Conservation (phyloP, 2,329 filamentous ascomycete genomes). For the Fusarium bactridioides region DNA sequence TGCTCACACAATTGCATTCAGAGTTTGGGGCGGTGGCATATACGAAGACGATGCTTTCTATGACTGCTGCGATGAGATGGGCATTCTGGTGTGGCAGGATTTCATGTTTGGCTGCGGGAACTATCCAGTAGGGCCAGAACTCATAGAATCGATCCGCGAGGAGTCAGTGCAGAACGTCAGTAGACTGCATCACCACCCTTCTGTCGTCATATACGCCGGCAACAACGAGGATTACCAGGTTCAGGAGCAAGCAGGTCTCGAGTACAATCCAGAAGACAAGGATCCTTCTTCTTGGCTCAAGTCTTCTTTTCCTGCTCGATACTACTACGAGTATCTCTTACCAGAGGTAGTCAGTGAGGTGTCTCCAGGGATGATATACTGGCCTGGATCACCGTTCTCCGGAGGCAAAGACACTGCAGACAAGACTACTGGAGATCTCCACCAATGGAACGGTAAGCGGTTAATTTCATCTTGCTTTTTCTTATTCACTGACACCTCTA, state of each 20-base stretch:
- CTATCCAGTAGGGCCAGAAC: neutral
- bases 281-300: conserved; percentile 1
- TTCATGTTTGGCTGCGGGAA: conserved; percentile 3
- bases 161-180: neutral
- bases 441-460: neutral
- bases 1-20: neutral
- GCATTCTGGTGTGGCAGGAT: neutral
- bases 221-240: conserved; percentile 6
- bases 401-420: neutral
- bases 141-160: neutral
- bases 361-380: neutral
- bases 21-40: conserved; percentile 1
- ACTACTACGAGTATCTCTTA: neutral
- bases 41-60: neutral
- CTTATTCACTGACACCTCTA: neutral
- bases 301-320: neutral
- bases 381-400: neutral
- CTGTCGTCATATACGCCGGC: neutral
- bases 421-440: neutral
- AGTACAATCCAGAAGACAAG: neutral
- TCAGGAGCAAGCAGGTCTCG: neutral
- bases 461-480: neutral
- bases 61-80: neutral
- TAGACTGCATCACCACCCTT: neutral
- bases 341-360: neutral